Evolutionary conservation across 202 grass and related monocot species (phyloP), one percentile per base, ranked within the genome.

Genomic region (Setaria italica): DNA sequence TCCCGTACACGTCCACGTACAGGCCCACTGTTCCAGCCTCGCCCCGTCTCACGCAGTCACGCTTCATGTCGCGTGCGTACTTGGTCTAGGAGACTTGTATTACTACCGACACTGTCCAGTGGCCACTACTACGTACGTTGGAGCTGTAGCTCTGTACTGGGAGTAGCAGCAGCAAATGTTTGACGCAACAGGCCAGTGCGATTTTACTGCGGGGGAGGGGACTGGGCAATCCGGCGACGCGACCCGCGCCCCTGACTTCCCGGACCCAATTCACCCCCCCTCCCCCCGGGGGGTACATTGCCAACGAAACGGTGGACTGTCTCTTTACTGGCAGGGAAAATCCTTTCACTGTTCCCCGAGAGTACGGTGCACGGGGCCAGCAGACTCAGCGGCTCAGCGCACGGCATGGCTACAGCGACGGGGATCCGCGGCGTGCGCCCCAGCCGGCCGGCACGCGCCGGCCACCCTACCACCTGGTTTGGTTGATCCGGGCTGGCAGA

Each of bases 181-280:
- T 46, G 80, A 83, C n/a, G 72, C 68, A 54, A 83, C 86, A 63
- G n/a, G 59, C 11, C 65, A 10, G 4, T 14, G 53, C 20, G 19
- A 2, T 49, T 59, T 77, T 49, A 43, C 48, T 58, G 8, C 50
- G 4, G 35, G 19, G 55, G 13, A 3, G 4, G 51, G 15, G 53
- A 56, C 16, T 19, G 37, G 50, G 6, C 50, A n/a, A 21, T 47
- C 56, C 60, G 60, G 70, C 79, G 85, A 70, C 79, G 56, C 10
- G 72, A 45, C 62, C 9, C 20, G 8, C 34, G 14, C 62, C 71
- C 11, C 73, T 30, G 21, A 45, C 12, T 60, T 30, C 53, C 65
- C 74, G 65, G 41, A 39, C 54, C 54, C 54, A 8, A 56, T 57
- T 57, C 55, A 50, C 3, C 14, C 11, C 12, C 48, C 48, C 25